Evolutionary conservation across 169 alveolate genomes (phyloP).

Genomic region (Plasmodium relictum): DNA sequence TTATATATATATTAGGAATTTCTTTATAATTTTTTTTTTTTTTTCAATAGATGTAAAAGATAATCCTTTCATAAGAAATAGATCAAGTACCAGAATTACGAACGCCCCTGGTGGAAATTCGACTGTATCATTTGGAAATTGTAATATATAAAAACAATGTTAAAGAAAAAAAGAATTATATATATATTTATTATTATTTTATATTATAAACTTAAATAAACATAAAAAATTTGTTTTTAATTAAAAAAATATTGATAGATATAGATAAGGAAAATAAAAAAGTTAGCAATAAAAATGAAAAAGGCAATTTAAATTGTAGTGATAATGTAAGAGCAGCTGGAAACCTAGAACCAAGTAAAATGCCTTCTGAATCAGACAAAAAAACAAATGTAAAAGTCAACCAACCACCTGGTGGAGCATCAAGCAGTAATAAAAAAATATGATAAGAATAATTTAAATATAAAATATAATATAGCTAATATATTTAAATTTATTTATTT

Average conservation of each 20-base stretch:
- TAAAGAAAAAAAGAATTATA: not conserved
- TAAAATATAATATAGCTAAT: not conserved
- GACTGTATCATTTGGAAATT: conserved; percentile 68
- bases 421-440: conserved; percentile 78
- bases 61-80: conserved; percentile 58
- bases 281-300: conserved; percentile 7
- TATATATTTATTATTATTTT: not conserved
- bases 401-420: conserved; percentile 87
- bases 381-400: conserved; percentile 71
- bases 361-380: conserved; percentile 24
- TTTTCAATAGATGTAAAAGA: conserved; percentile 38
- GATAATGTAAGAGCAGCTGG: conserved; percentile 49
- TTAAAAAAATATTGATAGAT: not conserved
- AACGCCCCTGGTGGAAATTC: conserved; percentile 76
- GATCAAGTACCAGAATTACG: conserved; percentile 60
- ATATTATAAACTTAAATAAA: not conserved
- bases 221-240: not conserved
- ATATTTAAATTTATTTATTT: not conserved
- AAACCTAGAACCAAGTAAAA: conserved; percentile 19
- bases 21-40: conserved; percentile 11
- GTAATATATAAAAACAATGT: conserved; percentile 14
- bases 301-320: not conserved
- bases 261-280: conserved; percentile 13
- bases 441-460: not conserved
- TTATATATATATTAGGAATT: not conserved